These are phyloP conservation scores for Ustilago crameri DNA, from an alignment of 1,284 basidiomycete genomes.

Conservation along the genomic window DNA sequence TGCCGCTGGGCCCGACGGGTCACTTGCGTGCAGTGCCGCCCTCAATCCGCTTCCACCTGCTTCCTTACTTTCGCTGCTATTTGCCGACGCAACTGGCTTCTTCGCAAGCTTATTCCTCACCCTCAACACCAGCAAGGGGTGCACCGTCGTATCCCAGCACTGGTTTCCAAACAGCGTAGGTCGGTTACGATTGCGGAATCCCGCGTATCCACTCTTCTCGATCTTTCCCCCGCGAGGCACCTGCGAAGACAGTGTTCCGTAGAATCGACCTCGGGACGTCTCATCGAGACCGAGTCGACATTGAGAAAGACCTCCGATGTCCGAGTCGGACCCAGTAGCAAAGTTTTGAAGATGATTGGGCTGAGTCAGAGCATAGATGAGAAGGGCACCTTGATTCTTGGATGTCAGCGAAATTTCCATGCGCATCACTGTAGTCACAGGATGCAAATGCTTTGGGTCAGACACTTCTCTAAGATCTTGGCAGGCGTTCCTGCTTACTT, in stretches of 20 bases:
- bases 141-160: constrained; percentile 81
- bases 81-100: constrained; percentile 12
- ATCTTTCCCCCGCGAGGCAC: constrained; percentile 65
- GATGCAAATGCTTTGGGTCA: background rate
- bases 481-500: constrained; percentile 4
- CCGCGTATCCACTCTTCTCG: constrained; percentile 74
- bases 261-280: constrained; percentile 62
- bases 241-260: constrained; percentile 66
- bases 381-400: constrained; percentile 42
- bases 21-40: constrained; percentile 54
- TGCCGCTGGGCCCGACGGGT: constrained; percentile 46
- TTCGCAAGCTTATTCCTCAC: constrained; percentile 71
- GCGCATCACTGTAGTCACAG: constrained; percentile 46
- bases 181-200: constrained; percentile 78
- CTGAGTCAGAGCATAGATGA: constrained; percentile 51
- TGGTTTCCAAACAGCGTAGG: constrained; percentile 82
- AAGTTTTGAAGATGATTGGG: constrained; percentile 68
- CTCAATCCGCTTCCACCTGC: constrained; percentile 24
- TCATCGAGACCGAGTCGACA: constrained; percentile 55
- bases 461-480: background rate
- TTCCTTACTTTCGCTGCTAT: constrained; percentile 15
- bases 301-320: constrained; percentile 86
- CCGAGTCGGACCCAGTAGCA: constrained; percentile 81
- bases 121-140: constrained; percentile 81
- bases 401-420: constrained; percentile 61